Evolutionary conservation across 2,329 filamentous ascomycete genomes (phyloP), one percentile per base, ranked within the genome.

Genomic region (Helicocarpus griseus): DNA sequence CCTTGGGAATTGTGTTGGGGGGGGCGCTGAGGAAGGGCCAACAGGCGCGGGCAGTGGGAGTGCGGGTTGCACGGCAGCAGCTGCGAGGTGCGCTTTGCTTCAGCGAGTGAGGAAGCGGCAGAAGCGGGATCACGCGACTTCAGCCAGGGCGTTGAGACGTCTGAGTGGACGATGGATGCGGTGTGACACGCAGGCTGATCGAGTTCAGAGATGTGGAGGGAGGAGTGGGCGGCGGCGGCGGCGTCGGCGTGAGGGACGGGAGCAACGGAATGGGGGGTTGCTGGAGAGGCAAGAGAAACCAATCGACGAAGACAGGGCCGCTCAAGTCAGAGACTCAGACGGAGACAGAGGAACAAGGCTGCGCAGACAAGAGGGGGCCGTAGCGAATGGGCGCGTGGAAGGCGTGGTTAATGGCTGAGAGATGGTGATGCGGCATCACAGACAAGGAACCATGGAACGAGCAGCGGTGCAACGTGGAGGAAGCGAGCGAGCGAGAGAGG

Each of bases 391-490:
- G 46, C 13, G 22, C 3, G 33, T 48, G 14, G 46, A 40, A 39
- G 28, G 46, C 36, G 36, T 48, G 46, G 46, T 29, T 38, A 24
- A 38, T 48, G 46, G 46, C 46, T 48, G 46, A 21, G 31, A 39
- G 31, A 11, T 17, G 29, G 35, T 5, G 29, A 35, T 17, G 19
- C 13, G 9, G 33, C 46, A 38, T 48, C 22, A 48, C 33, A 40
- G 33, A 35, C 14, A 5, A 17, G 35, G 46, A 39, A 40, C 24
- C 35, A 40, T 40, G 35, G 39, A 39, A 43, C 22, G 2, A 17
- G 31, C 39, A 38, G 39, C 14, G 21, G 28, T 39, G 17, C 28
- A 52, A 24, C 40, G 44, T 46, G 39, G 50, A 57, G 53, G 51
- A 51, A 17, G 19, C 22, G 22, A 29, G 7, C 41, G 14, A 13